Evolutionary conservation across 352 stramenopile genomes (phyloP), one percentile per base, ranked within the genome.

Genomic region (Globisporangium nagaii): DNA sequence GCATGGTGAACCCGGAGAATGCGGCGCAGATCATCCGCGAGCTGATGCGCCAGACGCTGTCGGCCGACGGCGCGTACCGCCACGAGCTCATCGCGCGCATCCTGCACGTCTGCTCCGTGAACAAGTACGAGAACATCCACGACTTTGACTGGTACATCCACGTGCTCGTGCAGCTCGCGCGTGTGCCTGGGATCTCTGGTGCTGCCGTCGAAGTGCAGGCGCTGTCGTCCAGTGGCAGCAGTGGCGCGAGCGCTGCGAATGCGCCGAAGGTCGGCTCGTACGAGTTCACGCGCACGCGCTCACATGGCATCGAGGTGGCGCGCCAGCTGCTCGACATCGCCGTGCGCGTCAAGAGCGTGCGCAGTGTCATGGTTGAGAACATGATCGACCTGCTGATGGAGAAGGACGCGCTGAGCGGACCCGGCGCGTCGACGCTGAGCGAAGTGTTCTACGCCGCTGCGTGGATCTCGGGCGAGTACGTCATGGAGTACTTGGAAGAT

Each of bases 111-210:
- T 99, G 96, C 70, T 96, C 84, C 6, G 73, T 90, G 15, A 97
- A 99, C 70, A 99, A 99, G 73, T 99, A 99, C 72, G 84, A 94
- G 42, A 97, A 98, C 62, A 84, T 99, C 36, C 75, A 91, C 56
- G 96, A 99, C 68, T 99, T 99, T 74, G 77, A 90, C 51, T 99
- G 97, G 97, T 99, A 99, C 71, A 86, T 99, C 46, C 86, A 96
- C 63, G 85, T 99, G n/a, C 73, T 99, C 9, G 84, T 98, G 19
- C 79, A 97, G 50, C 80, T 99, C 27, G 90, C 92, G 19, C 86
- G 96, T 24, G 84, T 98, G 28, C 82, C 90, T 15, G 93, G 93
- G 9, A 77, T 86, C 48, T 73, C 67, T 9, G 60, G 74, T 2
- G 63, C 61, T 12, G 63, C 54, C 4, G 53, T 76, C 15, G 63